Conservation (phyloP, 1,284 basidiomycete species). For the Cutaneotrichosporon daszewskae region DNA sequence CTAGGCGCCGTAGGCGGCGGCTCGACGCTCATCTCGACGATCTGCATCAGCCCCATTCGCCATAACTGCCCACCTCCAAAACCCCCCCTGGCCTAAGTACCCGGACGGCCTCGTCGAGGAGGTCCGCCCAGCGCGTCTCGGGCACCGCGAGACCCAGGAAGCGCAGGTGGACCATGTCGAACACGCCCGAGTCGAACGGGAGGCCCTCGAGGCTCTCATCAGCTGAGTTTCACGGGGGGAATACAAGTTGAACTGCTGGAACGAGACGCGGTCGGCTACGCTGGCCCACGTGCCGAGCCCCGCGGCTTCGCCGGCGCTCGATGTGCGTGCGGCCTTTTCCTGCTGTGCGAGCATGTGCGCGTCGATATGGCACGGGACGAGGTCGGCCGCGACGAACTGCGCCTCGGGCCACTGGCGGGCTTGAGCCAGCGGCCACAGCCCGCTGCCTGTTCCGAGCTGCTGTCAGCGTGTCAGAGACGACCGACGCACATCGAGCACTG, state of each 20-base stretch:
- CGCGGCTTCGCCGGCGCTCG: constrained; percentile 9
- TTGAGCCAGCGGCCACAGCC: constrained; percentile 44
- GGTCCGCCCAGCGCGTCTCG: constrained; percentile 36
- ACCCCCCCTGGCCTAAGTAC: constrained; percentile 42
- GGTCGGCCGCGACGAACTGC: constrained; percentile 39
- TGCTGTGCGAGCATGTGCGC: constrained; percentile 20
- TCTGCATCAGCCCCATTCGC: constrained; percentile 12
- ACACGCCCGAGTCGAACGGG: constrained; percentile 42
- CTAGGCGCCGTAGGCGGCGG: constrained; percentile 23
- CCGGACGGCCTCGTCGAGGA: constrained; percentile 42
- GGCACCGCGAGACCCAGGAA: constrained; percentile 44
- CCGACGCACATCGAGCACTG: constrained; percentile 39
- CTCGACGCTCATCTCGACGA: constrained; percentile 41
- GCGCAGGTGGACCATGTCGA: constrained; percentile 46
- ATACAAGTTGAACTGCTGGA: constrained; percentile 43
- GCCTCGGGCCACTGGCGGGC: constrained; percentile 37
- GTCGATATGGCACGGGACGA: constrained; percentile 38
- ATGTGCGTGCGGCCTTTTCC: constrained; percentile 20
- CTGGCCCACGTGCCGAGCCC: constrained; percentile 35
- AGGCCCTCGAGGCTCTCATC: constrained; percentile 33
- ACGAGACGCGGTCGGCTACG: constrained; percentile 31
- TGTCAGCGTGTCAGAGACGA: neutral
- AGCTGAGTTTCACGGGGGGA: constrained; percentile 7
- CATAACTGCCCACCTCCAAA: constrained; percentile 32
- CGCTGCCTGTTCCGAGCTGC: constrained; percentile 42